Conservation (phyloP, 192 early-diverging fungal species). For the Linnemannia schmuckeri region DNA sequence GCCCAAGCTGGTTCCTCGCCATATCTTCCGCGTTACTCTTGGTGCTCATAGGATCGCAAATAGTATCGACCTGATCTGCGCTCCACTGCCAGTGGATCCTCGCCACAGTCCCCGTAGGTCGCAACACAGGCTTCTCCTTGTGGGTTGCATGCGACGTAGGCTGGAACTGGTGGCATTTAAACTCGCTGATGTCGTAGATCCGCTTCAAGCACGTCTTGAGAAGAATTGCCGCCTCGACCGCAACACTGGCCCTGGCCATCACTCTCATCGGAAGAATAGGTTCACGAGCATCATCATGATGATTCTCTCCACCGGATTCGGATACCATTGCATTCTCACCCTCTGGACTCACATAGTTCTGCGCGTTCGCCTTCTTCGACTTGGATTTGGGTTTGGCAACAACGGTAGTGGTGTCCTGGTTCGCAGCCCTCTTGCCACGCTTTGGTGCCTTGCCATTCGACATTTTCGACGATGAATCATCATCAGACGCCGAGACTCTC, state of each 20-base stretch:
- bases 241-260: slow-evolving; percentile 29
- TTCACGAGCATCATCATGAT: slow-evolving; percentile 2
- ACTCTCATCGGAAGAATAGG: neutral
- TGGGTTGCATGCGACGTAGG: slow-evolving; percentile 19
- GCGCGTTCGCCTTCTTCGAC: neutral
- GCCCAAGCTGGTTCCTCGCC: slow-evolving; percentile 19
- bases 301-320: neutral
- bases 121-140: slow-evolving; percentile 32
- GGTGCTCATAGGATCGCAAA: slow-evolving; percentile 4
- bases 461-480: neutral
- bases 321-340: neutral
- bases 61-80: neutral
- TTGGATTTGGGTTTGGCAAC: neutral
- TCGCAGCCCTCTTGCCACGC: neutral
- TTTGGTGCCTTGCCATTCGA: neutral
- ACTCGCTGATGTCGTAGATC: slow-evolving; percentile 39
- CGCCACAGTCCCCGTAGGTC: slow-evolving; percentile 8
- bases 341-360: too few relatives aligned
- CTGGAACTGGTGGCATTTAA: slow-evolving; percentile 49
- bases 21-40: neutral
- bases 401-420: neutral
- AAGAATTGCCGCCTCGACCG: slow-evolving; percentile 20
- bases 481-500: neutral
- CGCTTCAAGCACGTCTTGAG: slow-evolving; percentile 44
- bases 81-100: slow-evolving; percentile 30